A percentile compares a stretch with the other conserved stretches of the same genome.
Conservation (phyloP, 2,329 filamentous ascomycete genomes). For the Colletotrichum ledebouriae region DNA sequence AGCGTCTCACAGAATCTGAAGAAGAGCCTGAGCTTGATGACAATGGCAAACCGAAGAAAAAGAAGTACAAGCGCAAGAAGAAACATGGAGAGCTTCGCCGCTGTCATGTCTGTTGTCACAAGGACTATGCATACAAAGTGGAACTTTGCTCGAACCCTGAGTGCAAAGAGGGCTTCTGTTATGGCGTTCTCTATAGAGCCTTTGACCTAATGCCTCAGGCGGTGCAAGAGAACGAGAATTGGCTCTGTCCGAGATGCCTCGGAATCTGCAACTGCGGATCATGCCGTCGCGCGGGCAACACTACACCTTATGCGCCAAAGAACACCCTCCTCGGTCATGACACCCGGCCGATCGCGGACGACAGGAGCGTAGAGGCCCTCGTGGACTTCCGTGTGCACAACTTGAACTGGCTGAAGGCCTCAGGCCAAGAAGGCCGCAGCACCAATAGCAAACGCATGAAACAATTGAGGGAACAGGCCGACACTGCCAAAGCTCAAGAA, state of each 20-base stretch:
- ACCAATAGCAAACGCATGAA: conserved; percentile 71
- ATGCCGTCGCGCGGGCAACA: conserved; percentile 77
- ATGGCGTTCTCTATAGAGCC: conserved; percentile 90
- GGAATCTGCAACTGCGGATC: conserved; percentile 88
- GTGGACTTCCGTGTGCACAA: conserved; percentile 95
- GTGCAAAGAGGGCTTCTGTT: conserved; percentile 87
- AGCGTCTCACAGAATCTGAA: conserved; percentile 63
- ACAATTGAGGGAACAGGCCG: conserved; percentile 67
- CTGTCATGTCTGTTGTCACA: conserved; percentile 88
- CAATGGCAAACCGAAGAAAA: conserved; percentile 71
- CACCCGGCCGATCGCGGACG: conserved; percentile 89
- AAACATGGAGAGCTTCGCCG: conserved; percentile 68
- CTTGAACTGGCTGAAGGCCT: conserved; percentile 80
- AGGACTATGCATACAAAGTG: conserved; percentile 87
- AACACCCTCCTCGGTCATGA: conserved; percentile 92
- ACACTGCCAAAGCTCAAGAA: conserved; percentile 68
- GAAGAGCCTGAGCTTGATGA: conserved; percentile 71
- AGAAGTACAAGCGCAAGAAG: conserved; percentile 67
- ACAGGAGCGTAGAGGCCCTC: conserved; percentile 88
- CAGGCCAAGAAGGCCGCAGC: conserved; percentile 69
- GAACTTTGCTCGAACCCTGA: conserved; percentile 79
- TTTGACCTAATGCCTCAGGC: conserved; percentile 91
- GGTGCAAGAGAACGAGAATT: conserved; percentile 83
- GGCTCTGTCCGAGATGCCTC: conserved; percentile 90
- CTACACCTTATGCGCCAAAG: conserved; percentile 85